Percentiles rank a stretch among this genome's conserved stretches.
These are phyloP conservation scores for Rhododendron griersonianum DNA, from an alignment of 148 eudicot genomes.

Conservation along the genomic window DNA sequence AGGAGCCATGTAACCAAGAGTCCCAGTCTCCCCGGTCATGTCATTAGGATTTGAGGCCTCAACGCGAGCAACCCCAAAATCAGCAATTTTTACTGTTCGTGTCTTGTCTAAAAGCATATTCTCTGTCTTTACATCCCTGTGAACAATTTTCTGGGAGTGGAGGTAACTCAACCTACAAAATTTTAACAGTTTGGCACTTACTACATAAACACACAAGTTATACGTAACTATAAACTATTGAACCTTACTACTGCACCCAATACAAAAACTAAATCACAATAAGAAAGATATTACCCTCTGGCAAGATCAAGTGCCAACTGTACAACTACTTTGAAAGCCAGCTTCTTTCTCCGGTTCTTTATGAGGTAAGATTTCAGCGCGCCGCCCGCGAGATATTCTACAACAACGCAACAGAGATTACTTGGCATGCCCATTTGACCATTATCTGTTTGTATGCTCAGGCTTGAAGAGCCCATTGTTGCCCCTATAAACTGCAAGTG, in stretches of 20 bases:
- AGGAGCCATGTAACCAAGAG: constrained; percentile 99
- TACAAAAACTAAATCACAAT: not conserved
- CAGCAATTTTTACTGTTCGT: constrained; percentile 90
- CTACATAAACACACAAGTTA: not conserved
- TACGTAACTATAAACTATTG: not conserved
- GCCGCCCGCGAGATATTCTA: constrained; percentile 82
- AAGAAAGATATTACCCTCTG: constrained; percentile 50
- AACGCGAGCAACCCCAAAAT: constrained; percentile 98
- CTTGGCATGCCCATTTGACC: constrained; percentile 83
- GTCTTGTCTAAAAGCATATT: constrained; percentile 92
- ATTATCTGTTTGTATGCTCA: constrained; percentile 66
- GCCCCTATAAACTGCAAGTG: constrained; percentile 76
- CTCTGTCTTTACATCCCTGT: constrained; percentile 96
- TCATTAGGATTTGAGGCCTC: constrained; percentile 98
- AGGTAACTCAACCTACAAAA: constrained; percentile 83
- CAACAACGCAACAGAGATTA: constrained; percentile 78
- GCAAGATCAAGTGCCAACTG: constrained; percentile 89
- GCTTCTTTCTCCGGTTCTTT: constrained; percentile 68
- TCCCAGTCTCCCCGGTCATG: constrained; percentile 99
- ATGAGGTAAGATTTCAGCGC: constrained; percentile 71
- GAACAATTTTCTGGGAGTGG: constrained; percentile 90
- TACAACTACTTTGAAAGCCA: constrained; percentile 73
- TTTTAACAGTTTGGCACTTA: not conserved
- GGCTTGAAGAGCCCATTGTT: constrained; percentile 74
- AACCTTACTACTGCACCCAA: not conserved